Evolutionary conservation across 345 rosid genomes (phyloP), one percentile per base, ranked within the genome.

Genomic region (Barbarea vulgaris): DNA sequence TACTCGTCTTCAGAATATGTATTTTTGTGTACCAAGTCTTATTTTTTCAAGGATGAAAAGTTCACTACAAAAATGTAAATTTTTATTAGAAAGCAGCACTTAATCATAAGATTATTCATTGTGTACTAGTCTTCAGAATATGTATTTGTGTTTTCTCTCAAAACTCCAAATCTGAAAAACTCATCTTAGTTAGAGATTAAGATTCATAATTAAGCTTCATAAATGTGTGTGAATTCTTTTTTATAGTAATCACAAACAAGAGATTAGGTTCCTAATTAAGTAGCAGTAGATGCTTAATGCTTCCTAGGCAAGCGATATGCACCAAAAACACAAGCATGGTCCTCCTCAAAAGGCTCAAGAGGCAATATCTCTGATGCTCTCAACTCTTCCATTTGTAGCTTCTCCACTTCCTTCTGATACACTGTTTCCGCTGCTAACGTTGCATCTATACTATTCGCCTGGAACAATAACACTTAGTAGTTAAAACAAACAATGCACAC

Each of bases 381-480:
- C 86, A 90, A 90, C 67, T 90, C 89, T 34, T 92, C 96, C 58
- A 79, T 88, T 51, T 81, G 83, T 77, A 92, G 80, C 84, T 88
- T 90, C 84, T 83, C 87, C 42, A 92, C 94, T 82, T 90, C 97
- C 9, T 78, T 85, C 27, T 83, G 85, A 67, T 90, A 92, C 42
- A 90, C 97, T 1, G 88, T 85, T 80, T 88, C 93, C 0, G 96
- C 96, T 4, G 94, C 87, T 6, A 85, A 88, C 0, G 91, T 90
- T 6, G 96, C 90, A 70, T 90, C 94, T 6, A 90, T 86, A 81
- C 93, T 87, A 58, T 86, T 92, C 37, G 97, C 97, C 96, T 92
- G 84, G 7, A 36, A 89, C 91, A n/a, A 17, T 10, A 10, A 56
- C 14, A 30, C 0, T 17, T 57, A 9, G n/a, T 10, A 31, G 24